A percentile compares a stretch with the other conserved stretches of the same genome.
phyloP scores from a whole-genome alignment of 805 yeast species.

The Candida sithepensis region DNA sequence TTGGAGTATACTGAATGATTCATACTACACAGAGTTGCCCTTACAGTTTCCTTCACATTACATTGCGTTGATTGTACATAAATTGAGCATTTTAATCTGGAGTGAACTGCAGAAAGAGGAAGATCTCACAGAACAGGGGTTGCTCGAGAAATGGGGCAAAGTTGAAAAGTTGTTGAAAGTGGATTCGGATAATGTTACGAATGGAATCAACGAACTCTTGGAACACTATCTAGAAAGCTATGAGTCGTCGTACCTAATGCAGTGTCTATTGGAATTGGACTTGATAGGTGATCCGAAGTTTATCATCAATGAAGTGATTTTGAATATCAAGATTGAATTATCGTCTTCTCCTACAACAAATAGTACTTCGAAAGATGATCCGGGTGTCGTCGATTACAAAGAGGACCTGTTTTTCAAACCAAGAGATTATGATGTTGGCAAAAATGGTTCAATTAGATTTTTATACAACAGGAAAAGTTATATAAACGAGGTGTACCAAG shows the following conservation, averaged over 20 bases:
- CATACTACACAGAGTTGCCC: slow-evolving; percentile 63
- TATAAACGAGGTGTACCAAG: slow-evolving; percentile 22
- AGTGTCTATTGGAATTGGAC: slow-evolving; percentile 17
- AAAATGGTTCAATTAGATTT: slow-evolving; percentile 31
- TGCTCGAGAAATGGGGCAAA: neutral
- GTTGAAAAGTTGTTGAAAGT: neutral
- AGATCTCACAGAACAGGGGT: slow-evolving; percentile 2
- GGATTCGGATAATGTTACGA: slow-evolving; percentile 3
- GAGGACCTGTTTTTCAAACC: slow-evolving; percentile 28
- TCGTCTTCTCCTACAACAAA: neutral
- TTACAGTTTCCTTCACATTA: slow-evolving; percentile 73
- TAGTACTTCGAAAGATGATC: neutral
- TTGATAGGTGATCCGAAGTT: slow-evolving; percentile 17
- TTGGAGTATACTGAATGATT: slow-evolving; percentile 78
- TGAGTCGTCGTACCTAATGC: slow-evolving; percentile 22
- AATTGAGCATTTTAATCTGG: slow-evolving; percentile 42
- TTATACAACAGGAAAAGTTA: slow-evolving; percentile 28
- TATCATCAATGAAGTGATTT: slow-evolving; percentile 24
- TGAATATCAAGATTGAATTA: slow-evolving; percentile 30
- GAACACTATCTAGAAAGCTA: slow-evolving; percentile 29
- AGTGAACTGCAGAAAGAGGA: slow-evolving; percentile 18
- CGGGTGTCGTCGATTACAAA: slow-evolving; percentile 2
- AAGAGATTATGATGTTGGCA: slow-evolving; percentile 29
- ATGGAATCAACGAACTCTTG: slow-evolving; percentile 27
- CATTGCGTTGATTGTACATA: slow-evolving; percentile 65